Conservation (phyloP, 2,329 filamentous ascomycete genomes). For the Aspergillus persii region DNA sequence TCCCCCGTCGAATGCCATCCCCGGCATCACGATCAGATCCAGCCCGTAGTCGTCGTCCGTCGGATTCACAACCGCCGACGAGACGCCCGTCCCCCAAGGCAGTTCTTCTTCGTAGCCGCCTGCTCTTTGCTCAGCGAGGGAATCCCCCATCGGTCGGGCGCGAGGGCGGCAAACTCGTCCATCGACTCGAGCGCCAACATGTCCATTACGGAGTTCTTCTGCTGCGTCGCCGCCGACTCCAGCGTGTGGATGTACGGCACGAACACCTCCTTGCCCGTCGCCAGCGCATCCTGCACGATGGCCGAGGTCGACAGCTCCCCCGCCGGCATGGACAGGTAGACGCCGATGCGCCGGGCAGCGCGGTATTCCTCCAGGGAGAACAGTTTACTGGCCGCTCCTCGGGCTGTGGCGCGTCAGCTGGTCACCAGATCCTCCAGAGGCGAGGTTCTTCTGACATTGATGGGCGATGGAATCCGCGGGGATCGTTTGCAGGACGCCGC, state of each 20-base stretch:
- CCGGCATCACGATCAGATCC: slow-evolving; percentile 87
- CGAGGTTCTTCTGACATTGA: slow-evolving; percentile 61
- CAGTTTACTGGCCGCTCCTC: slow-evolving; percentile 62
- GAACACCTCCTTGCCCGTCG: slow-evolving; percentile 77
- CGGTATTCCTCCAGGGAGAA: slow-evolving; percentile 70
- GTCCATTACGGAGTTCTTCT: slow-evolving; percentile 77
- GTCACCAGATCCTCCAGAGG: slow-evolving; percentile 24
- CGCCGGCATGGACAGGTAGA: slow-evolving; percentile 90
- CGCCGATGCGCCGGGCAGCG: slow-evolving; percentile 70
- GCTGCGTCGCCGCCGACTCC: slow-evolving; percentile 36
- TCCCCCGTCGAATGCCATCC: slow-evolving; percentile 79
- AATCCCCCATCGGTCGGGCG: slow-evolving; percentile 87
- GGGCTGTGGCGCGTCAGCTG: slow-evolving; percentile 52
- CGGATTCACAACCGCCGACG: slow-evolving; percentile 11
- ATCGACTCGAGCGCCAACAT: slow-evolving; percentile 79
- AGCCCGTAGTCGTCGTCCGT: slow-evolving; percentile 49
- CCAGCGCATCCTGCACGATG: slow-evolving; percentile 79
- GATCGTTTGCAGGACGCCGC: slow-evolving; percentile 61
- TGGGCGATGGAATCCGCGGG: slow-evolving; percentile 59
- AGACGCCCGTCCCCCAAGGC: slow-evolving; percentile 64
- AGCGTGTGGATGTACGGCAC: slow-evolving; percentile 81
- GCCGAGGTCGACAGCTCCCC: slow-evolving; percentile 80
- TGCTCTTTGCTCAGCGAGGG: slow-evolving; percentile 73
- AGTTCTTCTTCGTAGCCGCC: slow-evolving; percentile 65
- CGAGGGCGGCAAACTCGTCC: slow-evolving; percentile 73